Percentiles rank a stretch among this genome's conserved stretches.
These are phyloP conservation scores for Lodderomyces beijingensis DNA, from an alignment of 1,139 yeast species.

Conservation along the genomic window DNA sequence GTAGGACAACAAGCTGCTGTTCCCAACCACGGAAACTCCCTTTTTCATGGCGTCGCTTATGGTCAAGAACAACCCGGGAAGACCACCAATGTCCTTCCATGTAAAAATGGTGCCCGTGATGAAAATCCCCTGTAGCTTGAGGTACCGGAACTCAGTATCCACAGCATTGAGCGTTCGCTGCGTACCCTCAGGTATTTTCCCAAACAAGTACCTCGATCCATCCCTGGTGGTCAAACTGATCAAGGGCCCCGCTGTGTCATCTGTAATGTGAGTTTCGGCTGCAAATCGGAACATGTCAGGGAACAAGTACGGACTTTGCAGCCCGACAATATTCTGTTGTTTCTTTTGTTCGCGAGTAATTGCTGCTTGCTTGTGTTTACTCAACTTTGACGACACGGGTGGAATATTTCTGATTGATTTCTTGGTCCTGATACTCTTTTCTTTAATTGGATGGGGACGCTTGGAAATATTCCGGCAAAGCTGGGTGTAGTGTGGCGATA, in stretches of 20 bases:
- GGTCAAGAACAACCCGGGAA: constrained; percentile 85
- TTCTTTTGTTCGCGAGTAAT: too few relatives aligned
- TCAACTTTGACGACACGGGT: too few relatives aligned
- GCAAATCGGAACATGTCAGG: constrained; percentile 36
- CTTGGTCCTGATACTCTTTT: too few relatives aligned
- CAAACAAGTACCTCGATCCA: constrained; percentile 68
- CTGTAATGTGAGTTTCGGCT: constrained; percentile 53
- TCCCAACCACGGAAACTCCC: constrained; percentile 36
- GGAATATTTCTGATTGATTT: too few relatives aligned
- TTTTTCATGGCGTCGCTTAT: constrained; percentile 76
- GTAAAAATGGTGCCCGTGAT: constrained; percentile 62
- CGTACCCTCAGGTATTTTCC: constrained; percentile 80
- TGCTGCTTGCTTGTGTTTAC: too few relatives aligned
- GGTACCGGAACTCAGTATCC: constrained; percentile 49
- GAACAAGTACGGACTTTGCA: too few relatives aligned
- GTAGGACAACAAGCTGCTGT: constrained; percentile 42
- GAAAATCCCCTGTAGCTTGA: constrained; percentile 61
- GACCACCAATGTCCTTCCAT: constrained; percentile 80
- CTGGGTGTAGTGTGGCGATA: too few relatives aligned
- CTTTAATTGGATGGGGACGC: too few relatives aligned
- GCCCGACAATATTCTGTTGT: too few relatives aligned
- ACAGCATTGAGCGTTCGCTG: constrained; percentile 56
- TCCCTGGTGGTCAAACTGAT: constrained; percentile 45
- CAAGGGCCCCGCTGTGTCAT: constrained; percentile 59
- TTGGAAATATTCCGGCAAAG: too few relatives aligned